Conservation (phyloP, 306 rosid genomes). For the Luffa acutangula region DNA sequence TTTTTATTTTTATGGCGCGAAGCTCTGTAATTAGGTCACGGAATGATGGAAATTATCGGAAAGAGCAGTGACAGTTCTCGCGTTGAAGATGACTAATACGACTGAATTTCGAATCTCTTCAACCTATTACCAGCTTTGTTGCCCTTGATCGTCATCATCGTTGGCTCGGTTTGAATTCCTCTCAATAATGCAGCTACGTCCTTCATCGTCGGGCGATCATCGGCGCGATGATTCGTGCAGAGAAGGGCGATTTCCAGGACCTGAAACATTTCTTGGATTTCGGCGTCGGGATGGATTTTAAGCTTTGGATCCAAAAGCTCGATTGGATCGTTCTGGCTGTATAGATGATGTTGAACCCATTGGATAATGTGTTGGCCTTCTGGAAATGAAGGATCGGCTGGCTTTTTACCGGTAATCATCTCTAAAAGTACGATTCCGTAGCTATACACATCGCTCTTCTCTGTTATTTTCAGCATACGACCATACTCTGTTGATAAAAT, state of each 20-base stretch:
- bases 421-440: slow-evolving; percentile 80
- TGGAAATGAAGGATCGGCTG: slow-evolving; percentile 59
- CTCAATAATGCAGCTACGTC: slow-evolving; percentile 75
- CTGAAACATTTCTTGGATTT: slow-evolving; percentile 74
- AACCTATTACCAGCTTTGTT: slow-evolving; percentile 35
- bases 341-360: slow-evolving; percentile 68
- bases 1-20: not conserved
- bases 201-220: slow-evolving; percentile 89
- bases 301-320: slow-evolving; percentile 70
- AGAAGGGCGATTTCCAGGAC: slow-evolving; percentile 69
- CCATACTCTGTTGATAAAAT: slow-evolving; percentile 54
- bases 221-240: slow-evolving; percentile 62
- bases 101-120: not conserved
- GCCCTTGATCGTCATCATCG: slow-evolving; percentile 2
- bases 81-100: slow-evolving; percentile 35
- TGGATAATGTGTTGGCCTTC: slow-evolving; percentile 68
- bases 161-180: slow-evolving; percentile 48
- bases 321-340: slow-evolving; percentile 61
- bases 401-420: slow-evolving; percentile 76
- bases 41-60: slow-evolving; percentile 11
- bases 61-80: slow-evolving; percentile 44
- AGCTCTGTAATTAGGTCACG: not conserved
- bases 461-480: slow-evolving; percentile 64
- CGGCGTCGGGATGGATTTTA: slow-evolving; percentile 59
- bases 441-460: slow-evolving; percentile 79